Evolutionary conservation across 2,329 filamentous ascomycete species (phyloP), one percentile per base, ranked within the genome.

Genomic region (Apiospora marii): DNA sequence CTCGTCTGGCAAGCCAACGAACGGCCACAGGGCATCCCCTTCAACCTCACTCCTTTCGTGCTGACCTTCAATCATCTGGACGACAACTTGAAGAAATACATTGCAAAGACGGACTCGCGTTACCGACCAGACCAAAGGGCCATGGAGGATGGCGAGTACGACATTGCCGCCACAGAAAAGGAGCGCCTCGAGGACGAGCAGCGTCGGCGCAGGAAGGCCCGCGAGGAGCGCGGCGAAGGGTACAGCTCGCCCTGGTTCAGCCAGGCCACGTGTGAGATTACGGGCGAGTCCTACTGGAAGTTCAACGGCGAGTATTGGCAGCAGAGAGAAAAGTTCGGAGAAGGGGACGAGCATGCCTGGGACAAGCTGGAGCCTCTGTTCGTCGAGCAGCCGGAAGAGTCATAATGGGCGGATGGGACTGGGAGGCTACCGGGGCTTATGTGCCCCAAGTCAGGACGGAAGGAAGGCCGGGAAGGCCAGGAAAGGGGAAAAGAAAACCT

Each of bases 131-230:
- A 99, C 82, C 96, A 99, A 85, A 89, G 96, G 14, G 96, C 96
- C 1, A 99, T 99, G 96, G 96, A 99, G 82, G 95, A 98, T 74
- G 96, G 96, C n/a, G 91, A 95, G 83, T 99, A 99, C 80, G 96
- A 98, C 79, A 88, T 96, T 73, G 96, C 96, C 1, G 96, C 96
- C 0, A 90, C 89, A 6, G 96, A 99, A 86, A 99, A 99, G 89
- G 96, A 96, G 79, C 89, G 96, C 1, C 90, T 99, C 0, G 96
- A 99, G 83, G 93, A 98, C 85, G 95, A 92, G 75, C 96, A 99
- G 86, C 88, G 96, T 73, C 91, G 92, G 13, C 92, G 92, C 73
- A 86, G 96, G 74, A 85, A 93, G 71, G 85, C 88, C 73, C 87
- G 95, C 34, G 96, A 99, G 83, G 88, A 88, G 43, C 88, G 84